Conservation (phyloP, 1,284 basidiomycete species). For the Sphaerobolus stellatus region DNA sequence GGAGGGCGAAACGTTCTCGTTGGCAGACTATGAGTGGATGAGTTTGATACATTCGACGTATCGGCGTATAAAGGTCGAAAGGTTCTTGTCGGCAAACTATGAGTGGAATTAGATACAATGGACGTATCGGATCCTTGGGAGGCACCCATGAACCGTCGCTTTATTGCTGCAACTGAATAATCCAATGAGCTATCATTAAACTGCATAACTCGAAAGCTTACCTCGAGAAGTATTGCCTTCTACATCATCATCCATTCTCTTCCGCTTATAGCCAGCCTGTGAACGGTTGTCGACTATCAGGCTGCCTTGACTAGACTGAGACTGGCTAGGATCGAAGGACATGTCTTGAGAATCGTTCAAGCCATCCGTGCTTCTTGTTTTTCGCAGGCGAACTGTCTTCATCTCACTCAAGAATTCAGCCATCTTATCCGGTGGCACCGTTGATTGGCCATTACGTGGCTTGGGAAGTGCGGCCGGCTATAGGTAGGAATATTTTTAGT, state of each 20-base stretch:
- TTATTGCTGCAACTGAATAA: slow-evolving; percentile 8
- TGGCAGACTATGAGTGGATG: background rate
- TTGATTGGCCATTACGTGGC: slow-evolving; percentile 50
- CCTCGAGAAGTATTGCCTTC: slow-evolving; percentile 1
- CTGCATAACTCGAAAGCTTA: too few relatives aligned
- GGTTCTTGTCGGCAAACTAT: too few relatives aligned
- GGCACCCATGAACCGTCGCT: slow-evolving; percentile 3
- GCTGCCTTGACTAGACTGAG: slow-evolving; percentile 2
- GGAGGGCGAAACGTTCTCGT: background rate
- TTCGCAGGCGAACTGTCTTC: slow-evolving; percentile 67
- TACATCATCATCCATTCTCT: slow-evolving; percentile 5
- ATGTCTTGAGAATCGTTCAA: too few relatives aligned
- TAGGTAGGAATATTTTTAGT: background rate
- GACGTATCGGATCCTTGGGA: background rate
- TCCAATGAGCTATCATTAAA: too few relatives aligned
- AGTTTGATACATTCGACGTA: background rate
- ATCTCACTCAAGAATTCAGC: slow-evolving; percentile 74
- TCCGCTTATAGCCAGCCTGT: slow-evolving; percentile 3
- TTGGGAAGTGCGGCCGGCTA: slow-evolving; percentile 13
- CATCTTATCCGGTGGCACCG: slow-evolving; percentile 75
- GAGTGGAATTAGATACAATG: background rate
- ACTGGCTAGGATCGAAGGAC: too few relatives aligned
- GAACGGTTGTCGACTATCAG: background rate
- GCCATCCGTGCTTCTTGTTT: slow-evolving; percentile 34
- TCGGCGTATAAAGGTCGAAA: too few relatives aligned